Evolutionary conservation across 768 basidiomycete species (phyloP).

Genomic region (Auricularia heimuer): DNA sequence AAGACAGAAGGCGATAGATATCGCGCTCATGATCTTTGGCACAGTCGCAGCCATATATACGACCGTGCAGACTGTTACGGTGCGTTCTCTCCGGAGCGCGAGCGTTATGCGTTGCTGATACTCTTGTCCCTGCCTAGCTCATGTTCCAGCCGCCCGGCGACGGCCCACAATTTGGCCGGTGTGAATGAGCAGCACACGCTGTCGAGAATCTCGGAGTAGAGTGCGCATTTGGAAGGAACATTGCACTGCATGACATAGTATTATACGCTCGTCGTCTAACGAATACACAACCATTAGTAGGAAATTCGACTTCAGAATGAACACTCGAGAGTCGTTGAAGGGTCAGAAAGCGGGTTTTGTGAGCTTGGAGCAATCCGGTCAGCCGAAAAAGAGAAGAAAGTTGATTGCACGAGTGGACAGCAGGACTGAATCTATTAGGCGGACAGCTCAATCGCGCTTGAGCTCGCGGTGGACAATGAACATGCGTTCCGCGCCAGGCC

Average conservation of each 20-base stretch:
- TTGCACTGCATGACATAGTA: too few species aligned
- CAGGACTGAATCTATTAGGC: too few species aligned
- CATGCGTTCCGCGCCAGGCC: constrained; percentile 50
- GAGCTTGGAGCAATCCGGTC: not conserved
- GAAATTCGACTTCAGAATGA: too few species aligned
- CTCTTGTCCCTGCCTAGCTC: constrained; percentile 1
- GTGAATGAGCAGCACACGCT: not conserved
- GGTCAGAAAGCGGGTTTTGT: too few species aligned
- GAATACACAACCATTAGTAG: too few species aligned
- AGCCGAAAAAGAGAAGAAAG: too few species aligned
- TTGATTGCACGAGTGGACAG: too few species aligned
- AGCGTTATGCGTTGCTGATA: too few species aligned
- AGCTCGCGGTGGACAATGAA: constrained; percentile 69
- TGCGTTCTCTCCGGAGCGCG: constrained; percentile 19
- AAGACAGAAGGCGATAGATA: constrained; percentile 57
- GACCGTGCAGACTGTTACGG: constrained; percentile 66
- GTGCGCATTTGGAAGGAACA: too few species aligned
- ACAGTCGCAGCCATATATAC: constrained; percentile 65
- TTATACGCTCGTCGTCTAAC: too few species aligned
- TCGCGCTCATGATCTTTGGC: constrained; percentile 68
- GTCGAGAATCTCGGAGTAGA: too few species aligned
- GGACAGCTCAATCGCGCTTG: constrained; percentile 58
- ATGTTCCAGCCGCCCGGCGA: not conserved
- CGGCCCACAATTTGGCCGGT: not conserved
- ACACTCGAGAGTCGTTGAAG: too few species aligned